Conservation (phyloP, 2,329 filamentous ascomycete species). For the Elsinoe perseae region DNA sequence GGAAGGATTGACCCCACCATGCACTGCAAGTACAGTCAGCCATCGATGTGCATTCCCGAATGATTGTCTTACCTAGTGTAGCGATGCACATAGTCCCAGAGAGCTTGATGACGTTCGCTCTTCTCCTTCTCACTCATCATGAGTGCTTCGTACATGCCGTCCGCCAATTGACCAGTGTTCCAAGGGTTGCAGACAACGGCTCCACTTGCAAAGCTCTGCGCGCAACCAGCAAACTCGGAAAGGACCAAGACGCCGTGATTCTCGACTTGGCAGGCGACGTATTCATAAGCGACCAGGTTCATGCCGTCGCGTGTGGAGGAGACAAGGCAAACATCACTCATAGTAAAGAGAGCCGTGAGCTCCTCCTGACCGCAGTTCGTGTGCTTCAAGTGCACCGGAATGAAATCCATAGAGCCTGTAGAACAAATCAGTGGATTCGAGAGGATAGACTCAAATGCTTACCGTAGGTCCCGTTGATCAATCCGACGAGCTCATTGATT, state of each 20-base stretch:
- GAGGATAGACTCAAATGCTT: constrained; percentile 22
- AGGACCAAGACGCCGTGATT: constrained; percentile 82
- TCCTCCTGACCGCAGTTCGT: constrained; percentile 94
- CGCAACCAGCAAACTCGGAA: constrained; percentile 92
- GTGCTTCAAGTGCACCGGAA: constrained; percentile 98
- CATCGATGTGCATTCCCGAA: background rate
- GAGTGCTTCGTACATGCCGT: constrained; percentile 90
- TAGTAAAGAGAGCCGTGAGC: constrained; percentile 84
- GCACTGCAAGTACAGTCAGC: constrained; percentile 46
- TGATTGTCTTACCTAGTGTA: constrained; percentile 64
- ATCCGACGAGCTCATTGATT: constrained; percentile 91
- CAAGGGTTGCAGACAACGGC: constrained; percentile 94
- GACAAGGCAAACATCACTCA: constrained; percentile 86
- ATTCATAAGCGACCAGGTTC: constrained; percentile 87
- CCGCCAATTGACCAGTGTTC: constrained; percentile 94
- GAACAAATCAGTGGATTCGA: background rate
- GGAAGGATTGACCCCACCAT: constrained; percentile 94
- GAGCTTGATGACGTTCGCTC: constrained; percentile 77
- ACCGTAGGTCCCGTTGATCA: constrained; percentile 93
- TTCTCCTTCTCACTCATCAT: constrained; percentile 90
- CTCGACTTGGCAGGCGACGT: constrained; percentile 84
- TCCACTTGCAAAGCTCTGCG: constrained; percentile 78
- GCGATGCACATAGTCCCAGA: constrained; percentile 93
- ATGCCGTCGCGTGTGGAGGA: constrained; percentile 96
- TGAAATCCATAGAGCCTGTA: constrained; percentile 83